Evolutionary conservation across 2,329 filamentous ascomycete species (phyloP).

Genomic region (Ceratocystis cacaofunesta): DNA sequence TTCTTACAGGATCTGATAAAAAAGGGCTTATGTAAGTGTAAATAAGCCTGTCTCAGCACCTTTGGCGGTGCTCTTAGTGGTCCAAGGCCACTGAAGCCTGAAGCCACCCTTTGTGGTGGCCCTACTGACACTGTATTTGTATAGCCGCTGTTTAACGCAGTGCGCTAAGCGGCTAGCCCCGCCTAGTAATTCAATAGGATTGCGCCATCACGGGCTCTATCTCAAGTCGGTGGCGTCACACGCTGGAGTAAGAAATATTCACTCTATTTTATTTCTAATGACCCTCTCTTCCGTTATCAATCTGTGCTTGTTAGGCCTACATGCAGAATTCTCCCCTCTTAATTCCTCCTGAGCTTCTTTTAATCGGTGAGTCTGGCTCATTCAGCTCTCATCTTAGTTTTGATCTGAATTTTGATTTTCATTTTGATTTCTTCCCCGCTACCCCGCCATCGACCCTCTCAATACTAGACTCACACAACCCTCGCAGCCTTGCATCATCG

Average conservation of each 20-base stretch:
- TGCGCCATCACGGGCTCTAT: constrained; percentile 1
- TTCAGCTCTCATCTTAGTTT: neutral
- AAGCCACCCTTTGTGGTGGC: neutral
- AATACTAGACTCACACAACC: neutral
- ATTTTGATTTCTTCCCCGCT: constrained; percentile 4
- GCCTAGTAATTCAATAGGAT: neutral
- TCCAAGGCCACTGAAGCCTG: neutral
- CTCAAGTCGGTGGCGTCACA: constrained; percentile 8
- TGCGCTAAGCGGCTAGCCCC: neutral
- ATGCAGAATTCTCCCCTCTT: neutral
- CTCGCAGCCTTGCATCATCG: neutral
- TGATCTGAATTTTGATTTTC: neutral
- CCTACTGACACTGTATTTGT: neutral
- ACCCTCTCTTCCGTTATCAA: constrained; percentile 11
- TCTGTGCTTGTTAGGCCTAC: neutral
- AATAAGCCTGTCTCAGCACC: neutral
- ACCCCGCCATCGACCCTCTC: constrained; percentile 7
- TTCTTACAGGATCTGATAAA: constrained; percentile 9
- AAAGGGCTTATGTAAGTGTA: neutral
- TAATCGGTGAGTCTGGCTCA: neutral
- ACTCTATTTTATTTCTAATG: neutral
- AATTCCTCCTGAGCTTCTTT: neutral
- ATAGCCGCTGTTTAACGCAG: neutral
- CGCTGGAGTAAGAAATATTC: neutral
- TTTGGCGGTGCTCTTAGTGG: neutral